phyloP scores from a whole-genome alignment of 768 basidiomycete genomes.

The Brasilioporus rufonigricans region DNA sequence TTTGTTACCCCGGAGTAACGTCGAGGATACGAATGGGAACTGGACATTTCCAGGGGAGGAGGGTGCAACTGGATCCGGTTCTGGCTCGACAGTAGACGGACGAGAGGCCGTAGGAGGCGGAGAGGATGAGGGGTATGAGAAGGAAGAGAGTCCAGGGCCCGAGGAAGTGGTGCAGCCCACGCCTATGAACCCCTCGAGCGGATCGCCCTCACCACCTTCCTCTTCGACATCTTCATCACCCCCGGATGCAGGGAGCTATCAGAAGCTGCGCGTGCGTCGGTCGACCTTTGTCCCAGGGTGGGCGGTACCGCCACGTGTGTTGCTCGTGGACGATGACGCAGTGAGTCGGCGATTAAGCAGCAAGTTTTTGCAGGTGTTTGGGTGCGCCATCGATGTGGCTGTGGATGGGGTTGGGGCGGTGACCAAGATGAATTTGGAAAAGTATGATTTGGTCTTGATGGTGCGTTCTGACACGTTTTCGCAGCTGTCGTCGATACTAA shows the following conservation, averaged over 20 bases:
- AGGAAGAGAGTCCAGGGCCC: conserved; percentile 27
- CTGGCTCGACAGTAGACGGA: conserved; percentile 16
- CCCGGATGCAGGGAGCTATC: conserved; percentile 12
- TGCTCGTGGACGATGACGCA: conserved; percentile 94
- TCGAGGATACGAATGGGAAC: conserved; percentile 53
- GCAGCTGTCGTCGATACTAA: background rate
- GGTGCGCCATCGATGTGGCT: conserved; percentile 91
- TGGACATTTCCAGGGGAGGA: conserved; percentile 54
- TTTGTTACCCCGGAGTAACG: conserved; percentile 55
- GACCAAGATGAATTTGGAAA: conserved; percentile 93
- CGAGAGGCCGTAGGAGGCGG: conserved; percentile 21
- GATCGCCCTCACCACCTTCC: conserved; percentile 15
- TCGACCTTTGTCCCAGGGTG: conserved; percentile 86
- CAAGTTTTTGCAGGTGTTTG: conserved; percentile 95
- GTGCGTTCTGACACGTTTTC: conserved; percentile 40
- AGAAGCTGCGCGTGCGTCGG: conserved; percentile 65
- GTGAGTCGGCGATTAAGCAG: conserved; percentile 85
- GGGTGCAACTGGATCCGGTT: conserved; percentile 5
- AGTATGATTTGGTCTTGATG: conserved; percentile 96
- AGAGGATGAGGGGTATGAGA: conserved; percentile 23
- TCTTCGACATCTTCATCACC: conserved; percentile 15
- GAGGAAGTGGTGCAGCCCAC: conserved; percentile 44
- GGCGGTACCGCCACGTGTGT: conserved; percentile 86
- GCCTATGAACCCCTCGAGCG: conserved; percentile 23
- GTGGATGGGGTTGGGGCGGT: conserved; percentile 92